Conservation (phyloP, 768 basidiomycete genomes). For the Termitomyces titanicus region DNA sequence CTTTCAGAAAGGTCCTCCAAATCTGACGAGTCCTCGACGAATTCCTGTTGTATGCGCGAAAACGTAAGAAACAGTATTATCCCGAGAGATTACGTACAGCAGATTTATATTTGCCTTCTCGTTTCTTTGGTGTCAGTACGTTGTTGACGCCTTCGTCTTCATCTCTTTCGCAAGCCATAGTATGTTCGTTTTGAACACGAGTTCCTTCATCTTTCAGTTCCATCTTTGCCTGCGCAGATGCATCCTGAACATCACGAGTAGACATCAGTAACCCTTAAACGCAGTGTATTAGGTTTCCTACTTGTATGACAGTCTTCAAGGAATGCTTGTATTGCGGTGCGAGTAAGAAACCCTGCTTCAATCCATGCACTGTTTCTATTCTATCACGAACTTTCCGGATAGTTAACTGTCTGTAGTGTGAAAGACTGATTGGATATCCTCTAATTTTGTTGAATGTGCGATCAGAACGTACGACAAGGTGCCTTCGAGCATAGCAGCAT, state of each 20-base stretch:
- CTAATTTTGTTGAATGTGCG: background rate
- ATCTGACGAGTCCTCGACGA: slow-evolving; percentile 35
- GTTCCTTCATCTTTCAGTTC: slow-evolving; percentile 3
- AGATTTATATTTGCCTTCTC: slow-evolving; percentile 30
- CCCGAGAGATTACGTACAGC: slow-evolving; percentile 22
- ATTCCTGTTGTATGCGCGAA: slow-evolving; percentile 23
- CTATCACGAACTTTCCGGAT: slow-evolving; percentile 45
- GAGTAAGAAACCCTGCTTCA: slow-evolving; percentile 44
- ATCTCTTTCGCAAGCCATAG: background rate
- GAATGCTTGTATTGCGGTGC: slow-evolving; percentile 38
- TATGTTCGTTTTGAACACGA: background rate
- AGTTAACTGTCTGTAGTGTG: slow-evolving; percentile 36
- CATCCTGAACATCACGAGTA: slow-evolving; percentile 4
- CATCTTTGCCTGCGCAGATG: slow-evolving; percentile 9
- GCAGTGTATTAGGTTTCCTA: slow-evolving; percentile 15
- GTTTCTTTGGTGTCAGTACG: background rate
- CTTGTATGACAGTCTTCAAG: slow-evolving; percentile 40
- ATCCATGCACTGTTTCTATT: slow-evolving; percentile 42
- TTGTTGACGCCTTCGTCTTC: background rate
- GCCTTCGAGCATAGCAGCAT: slow-evolving; percentile 20
- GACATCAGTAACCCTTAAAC: background rate
- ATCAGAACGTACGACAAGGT: slow-evolving; percentile 24
- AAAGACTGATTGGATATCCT: background rate
- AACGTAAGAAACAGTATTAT: background rate
- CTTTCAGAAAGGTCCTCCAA: slow-evolving; percentile 23